Base-by-base conservation (phyloP, 2,329 filamentous ascomycete species). In the Talaromyces amestolkiae region DNA sequence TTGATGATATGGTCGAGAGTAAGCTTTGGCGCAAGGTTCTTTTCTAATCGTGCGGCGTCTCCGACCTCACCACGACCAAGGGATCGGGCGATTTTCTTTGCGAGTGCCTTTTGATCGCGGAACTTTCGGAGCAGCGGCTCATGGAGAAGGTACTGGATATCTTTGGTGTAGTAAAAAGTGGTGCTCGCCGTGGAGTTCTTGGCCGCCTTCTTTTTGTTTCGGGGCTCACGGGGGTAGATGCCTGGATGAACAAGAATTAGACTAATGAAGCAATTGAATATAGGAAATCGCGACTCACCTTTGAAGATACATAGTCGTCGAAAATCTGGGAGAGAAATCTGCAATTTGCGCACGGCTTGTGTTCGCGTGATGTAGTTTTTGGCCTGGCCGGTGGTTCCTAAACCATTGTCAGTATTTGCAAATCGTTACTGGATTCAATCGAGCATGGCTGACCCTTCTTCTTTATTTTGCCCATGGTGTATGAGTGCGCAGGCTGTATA, bases 271-370 rank as follows among this genome's bases (percentile, higher is more conserved):
- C 19, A 17, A 8, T 15, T 8, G 3, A 2, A 22, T 11, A 39
- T 31, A n/a, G 17, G 9, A 10, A 7, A 47, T 24, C 39, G 10
- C 7, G 22, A 17, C 13, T 31, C 68, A 84, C 86, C 95, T 84
- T 98, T 98, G 90, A 97, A 99, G 79, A 99, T 99, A 83, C 95
- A 99, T 77, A 99, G 86, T 82, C 96, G 91, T 81, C 95, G 90
- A 82, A 99, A 99, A 82, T 99, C 95, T 71, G 93, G 93, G 65
- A 99, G 87, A 75, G 91, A 97, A 80, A 99, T 91, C 82, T 99
- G 95, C 69, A 99, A 89, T 83, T 98, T 99, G 80, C 93, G 92
- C 73, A 99, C 92, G 54, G 95, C 95, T 83, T 97, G 93, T 49
- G 94, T 97, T 79, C 95, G 87, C 65, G 95, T 99, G 73, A 99